Evolutionary conservation across 495 filamentous ascomycete species (phyloP).

Genomic region (Aspergillus haitiensis): DNA sequence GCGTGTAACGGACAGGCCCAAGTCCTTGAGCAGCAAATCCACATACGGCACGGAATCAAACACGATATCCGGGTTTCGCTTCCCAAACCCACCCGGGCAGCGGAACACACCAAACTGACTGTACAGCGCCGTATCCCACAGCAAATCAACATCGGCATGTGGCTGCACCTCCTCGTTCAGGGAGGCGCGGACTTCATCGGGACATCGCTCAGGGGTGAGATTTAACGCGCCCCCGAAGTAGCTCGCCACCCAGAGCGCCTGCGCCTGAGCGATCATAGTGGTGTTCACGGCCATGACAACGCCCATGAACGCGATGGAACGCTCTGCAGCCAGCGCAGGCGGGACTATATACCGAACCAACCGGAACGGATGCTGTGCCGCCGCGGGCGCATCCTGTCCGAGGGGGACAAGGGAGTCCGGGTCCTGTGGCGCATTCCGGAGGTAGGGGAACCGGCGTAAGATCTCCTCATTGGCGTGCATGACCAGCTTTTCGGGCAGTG

Average conservation of each 20-base stretch:
- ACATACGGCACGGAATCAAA: constrained; percentile 77
- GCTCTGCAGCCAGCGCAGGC: constrained; percentile 52
- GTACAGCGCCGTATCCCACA: constrained; percentile 62
- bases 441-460: constrained; percentile 61
- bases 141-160: constrained; percentile 23
- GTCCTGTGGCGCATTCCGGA: constrained; percentile 42
- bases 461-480: constrained; percentile 65
- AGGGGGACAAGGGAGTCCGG: constrained; percentile 31
- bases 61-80: constrained; percentile 66
- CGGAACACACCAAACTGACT: constrained; percentile 69
- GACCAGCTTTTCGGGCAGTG: constrained; percentile 29
- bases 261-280: constrained; percentile 61
- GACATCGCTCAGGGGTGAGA: constrained; percentile 31
- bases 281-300: constrained; percentile 62
- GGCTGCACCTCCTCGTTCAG: background rate
- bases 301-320: constrained; percentile 69
- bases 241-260: constrained; percentile 71
- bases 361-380: constrained; percentile 45
- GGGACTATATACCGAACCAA: constrained; percentile 73
- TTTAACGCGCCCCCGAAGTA: constrained; percentile 54
- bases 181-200: constrained; percentile 16
- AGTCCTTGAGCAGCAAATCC: constrained; percentile 66
- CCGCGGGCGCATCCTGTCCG: constrained; percentile 31
- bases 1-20: constrained; percentile 53
- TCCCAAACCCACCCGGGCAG: constrained; percentile 64